phyloP scores from a whole-genome alignment of 2,329 filamentous ascomycete species.

The Cladosporium sp. region DNA sequence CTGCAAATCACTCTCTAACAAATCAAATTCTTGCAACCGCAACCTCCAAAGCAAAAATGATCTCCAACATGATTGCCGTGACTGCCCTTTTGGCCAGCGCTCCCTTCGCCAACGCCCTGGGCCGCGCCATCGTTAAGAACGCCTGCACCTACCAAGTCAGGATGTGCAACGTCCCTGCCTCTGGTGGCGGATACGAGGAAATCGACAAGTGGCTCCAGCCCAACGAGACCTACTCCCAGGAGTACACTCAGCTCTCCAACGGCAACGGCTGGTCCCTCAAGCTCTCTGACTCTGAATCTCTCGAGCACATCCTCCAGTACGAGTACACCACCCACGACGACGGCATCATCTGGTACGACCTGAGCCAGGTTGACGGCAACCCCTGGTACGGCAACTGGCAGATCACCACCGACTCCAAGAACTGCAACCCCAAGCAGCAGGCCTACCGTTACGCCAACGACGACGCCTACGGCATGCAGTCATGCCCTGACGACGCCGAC shows the following conservation, averaged over 20 bases:
- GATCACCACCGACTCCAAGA: slow-evolving; percentile 26
- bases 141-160: slow-evolving; percentile 30
- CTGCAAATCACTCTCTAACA: slow-evolving; percentile 1
- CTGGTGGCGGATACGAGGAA: slow-evolving; percentile 23
- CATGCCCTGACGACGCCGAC: slow-evolving; percentile 27
- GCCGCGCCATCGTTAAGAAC: slow-evolving; percentile 30
- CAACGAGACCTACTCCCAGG: slow-evolving; percentile 28
- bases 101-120: slow-evolving; percentile 22
- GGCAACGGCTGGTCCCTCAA: slow-evolving; percentile 36
- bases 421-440: slow-evolving; percentile 29
- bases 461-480: slow-evolving; percentile 37
- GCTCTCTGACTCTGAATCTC: slow-evolving; percentile 29
- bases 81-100: slow-evolving; percentile 25
- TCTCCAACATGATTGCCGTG: slow-evolving; percentile 20
- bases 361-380: slow-evolving; percentile 36
- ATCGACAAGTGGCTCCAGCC: slow-evolving; percentile 23
- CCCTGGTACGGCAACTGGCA: slow-evolving; percentile 36
- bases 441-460: slow-evolving; percentile 37
- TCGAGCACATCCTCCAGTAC: slow-evolving; percentile 33
- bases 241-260: slow-evolving; percentile 33
- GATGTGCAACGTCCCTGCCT: slow-evolving; percentile 28
- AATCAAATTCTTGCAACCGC: not conserved
- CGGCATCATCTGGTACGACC: slow-evolving; percentile 36
- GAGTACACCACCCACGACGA: slow-evolving; percentile 37
- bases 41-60: slow-evolving; percentile 6